phyloP scores from a whole-genome alignment of 202 grass and related monocot species.

The Schoenoplectus tabernaemontani region DNA sequence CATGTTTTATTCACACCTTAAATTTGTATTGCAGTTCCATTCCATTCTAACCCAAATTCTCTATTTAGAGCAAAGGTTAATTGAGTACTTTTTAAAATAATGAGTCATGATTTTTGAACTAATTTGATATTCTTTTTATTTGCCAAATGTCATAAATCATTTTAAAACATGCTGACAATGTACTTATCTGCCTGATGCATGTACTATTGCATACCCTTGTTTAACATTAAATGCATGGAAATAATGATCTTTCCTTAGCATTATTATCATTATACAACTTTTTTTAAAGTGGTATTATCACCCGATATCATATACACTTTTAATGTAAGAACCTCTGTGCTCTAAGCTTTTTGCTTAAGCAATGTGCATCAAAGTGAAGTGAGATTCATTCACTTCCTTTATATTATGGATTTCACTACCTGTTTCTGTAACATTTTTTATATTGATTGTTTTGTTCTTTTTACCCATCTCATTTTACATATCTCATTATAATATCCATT shows the following conservation, averaged over 20 bases:
- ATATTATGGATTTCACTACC: not conserved
- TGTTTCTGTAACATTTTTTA: not conserved
- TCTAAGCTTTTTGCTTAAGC: constrained; percentile 1
- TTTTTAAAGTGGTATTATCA: too few species aligned
- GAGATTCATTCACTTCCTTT: constrained; percentile 5
- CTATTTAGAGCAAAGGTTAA: not conserved
- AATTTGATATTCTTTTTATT: not conserved
- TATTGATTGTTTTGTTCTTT: not conserved
- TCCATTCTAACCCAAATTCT: constrained; percentile 5
- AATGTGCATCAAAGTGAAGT: not conserved
- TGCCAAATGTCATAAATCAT: too few species aligned
- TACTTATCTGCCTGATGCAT: too few species aligned
- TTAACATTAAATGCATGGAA: too few species aligned
- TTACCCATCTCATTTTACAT: not conserved
- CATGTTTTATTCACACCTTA: not conserved
- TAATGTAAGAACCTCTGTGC: too few species aligned
- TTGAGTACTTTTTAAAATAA: not conserved
- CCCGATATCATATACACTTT: too few species aligned
- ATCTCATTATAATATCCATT: constrained; percentile 24
- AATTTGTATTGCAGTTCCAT: not conserved
- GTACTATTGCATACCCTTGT: too few species aligned
- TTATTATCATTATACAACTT: not conserved
- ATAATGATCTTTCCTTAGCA: not conserved
- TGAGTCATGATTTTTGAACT: not conserved
- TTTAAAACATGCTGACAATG: too few species aligned